Conservation (phyloP, 2,329 filamentous ascomycete species). For the Neonectria neomacrospora region DNA sequence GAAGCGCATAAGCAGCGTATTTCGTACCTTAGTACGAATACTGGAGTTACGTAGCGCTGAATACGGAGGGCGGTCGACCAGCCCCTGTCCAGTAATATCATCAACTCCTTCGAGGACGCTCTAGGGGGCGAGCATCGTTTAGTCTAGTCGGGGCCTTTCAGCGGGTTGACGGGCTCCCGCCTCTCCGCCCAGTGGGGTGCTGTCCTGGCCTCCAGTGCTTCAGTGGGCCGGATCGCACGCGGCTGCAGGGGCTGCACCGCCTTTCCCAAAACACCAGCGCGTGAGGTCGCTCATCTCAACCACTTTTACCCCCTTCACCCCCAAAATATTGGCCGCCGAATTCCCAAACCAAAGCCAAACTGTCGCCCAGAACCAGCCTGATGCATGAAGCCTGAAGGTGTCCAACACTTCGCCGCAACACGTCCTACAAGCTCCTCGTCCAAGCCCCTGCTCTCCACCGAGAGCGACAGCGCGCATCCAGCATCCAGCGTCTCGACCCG, state of each 20-base stretch:
- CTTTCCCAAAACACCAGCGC: conserved; percentile 25
- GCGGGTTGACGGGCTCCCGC: background rate
- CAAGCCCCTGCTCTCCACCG: background rate
- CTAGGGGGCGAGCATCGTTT: background rate
- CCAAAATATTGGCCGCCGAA: conserved; percentile 7
- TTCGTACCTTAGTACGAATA: background rate
- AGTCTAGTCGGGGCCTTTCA: background rate
- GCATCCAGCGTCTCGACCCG: background rate
- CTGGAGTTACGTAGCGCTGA: background rate
- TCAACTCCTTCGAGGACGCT: background rate
- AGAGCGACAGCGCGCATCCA: background rate
- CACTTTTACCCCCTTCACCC: conserved; percentile 22
- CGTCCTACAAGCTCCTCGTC: background rate
- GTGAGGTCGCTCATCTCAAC: conserved; percentile 24
- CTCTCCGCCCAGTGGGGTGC: background rate
- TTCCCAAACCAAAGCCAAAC: background rate
- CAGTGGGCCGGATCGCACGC: conserved; percentile 18
- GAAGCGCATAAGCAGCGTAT: background rate
- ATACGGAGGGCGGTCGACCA: background rate
- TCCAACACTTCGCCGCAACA: background rate
- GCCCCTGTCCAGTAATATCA: background rate
- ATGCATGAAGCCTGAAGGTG: conserved; percentile 5
- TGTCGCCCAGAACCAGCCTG: conserved; percentile 3
- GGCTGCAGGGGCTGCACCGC: conserved; percentile 28
- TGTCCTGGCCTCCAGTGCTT: conserved; percentile 3